Evolutionary conservation across 2,329 filamentous ascomycete species (phyloP).

Genomic region (Colletotrichum sp.): DNA sequence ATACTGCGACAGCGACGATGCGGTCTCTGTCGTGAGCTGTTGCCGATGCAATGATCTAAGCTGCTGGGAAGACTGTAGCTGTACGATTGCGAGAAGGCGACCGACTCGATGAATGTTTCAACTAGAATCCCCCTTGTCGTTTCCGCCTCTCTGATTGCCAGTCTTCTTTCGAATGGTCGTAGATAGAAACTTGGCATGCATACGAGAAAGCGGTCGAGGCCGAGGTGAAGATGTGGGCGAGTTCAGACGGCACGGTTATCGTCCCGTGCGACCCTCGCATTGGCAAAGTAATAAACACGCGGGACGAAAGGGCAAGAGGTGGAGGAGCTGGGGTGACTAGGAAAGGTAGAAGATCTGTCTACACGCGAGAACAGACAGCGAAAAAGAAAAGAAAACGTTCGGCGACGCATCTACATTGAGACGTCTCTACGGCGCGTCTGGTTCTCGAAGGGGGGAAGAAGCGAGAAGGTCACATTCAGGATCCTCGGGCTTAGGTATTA

Average conservation of each 20-base stretch:
- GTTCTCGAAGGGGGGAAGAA: constrained; percentile 19
- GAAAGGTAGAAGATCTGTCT: not conserved
- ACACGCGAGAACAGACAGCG: not conserved
- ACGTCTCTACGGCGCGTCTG: constrained; percentile 1
- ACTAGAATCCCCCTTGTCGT: constrained; percentile 25
- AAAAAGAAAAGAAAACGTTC: not conserved
- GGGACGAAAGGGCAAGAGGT: constrained; percentile 27
- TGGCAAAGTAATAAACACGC: constrained; percentile 44
- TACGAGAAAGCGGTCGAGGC: constrained; percentile 33
- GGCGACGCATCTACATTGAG: not conserved
- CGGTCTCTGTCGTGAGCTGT: not conserved
- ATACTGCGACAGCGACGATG: not conserved
- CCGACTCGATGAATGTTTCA: not conserved
- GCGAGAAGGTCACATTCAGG: constrained; percentile 11
- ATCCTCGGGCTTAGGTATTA: constrained; percentile 16
- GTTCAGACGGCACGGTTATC: constrained; percentile 30
- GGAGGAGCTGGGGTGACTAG: constrained; percentile 9
- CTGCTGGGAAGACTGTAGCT: not conserved
- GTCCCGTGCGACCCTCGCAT: constrained; percentile 46
- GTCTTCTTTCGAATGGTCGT: constrained; percentile 28
- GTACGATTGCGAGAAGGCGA: not conserved
- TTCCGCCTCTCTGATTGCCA: constrained; percentile 25
- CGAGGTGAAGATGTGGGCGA: constrained; percentile 35
- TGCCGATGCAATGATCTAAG: not conserved
- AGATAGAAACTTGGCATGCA: constrained; percentile 40